Base-by-base conservation (phyloP, 768 basidiomycete species). In the Calvatia gigantea region DNA sequence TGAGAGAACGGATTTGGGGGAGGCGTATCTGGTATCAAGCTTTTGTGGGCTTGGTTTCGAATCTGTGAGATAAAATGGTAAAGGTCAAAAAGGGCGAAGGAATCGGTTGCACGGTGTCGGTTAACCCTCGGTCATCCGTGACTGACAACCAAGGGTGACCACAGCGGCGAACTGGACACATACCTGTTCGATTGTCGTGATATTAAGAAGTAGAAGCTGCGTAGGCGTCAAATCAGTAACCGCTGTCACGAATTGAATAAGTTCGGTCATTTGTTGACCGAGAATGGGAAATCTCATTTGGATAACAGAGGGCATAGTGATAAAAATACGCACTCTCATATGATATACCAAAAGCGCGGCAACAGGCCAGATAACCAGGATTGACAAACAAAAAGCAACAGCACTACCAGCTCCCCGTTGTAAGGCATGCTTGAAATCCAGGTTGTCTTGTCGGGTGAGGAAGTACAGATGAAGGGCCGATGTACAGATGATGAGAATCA, bases 181-280 rank as follows among this genome's bases (percentile, higher is more conserved):
- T 68, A 89, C 89, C 81, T 94, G 92, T 73, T 98, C 95, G 58
- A 98, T 94, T n/a, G 94, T 98, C 7, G 95, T 97, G 32, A 93
- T 79, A 69, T 96, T 95, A 59, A 94, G 75, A 29, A 94, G 67
- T 51, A 96, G 71, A 45, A 98, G 77, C 87, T 91, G 67, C 32
- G 57, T 49, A 54, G 32, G 31, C 27, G 44, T 33, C 33, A 29
- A 52, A 57, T 57, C 43, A 57, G 44, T 33, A 15, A 44, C 45
- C 33, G 31, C 33, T 43, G 53, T 35, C 46, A 42, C 28, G 46
- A n/a, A 15, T 33, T 39, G 33, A 38, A 51, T 25, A 35, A 57
- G 46, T 35, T 31, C 35, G 19, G 32, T 42, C 14, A 54, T 37
- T 37, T 15, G 51, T 58, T 48, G 43, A 54, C 41, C 47, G 42